Evolutionary conservation across 2,329 filamentous ascomycete species (phyloP), one percentile per base, ranked within the genome.

Genomic region (Stachybotrys chartarum): DNA sequence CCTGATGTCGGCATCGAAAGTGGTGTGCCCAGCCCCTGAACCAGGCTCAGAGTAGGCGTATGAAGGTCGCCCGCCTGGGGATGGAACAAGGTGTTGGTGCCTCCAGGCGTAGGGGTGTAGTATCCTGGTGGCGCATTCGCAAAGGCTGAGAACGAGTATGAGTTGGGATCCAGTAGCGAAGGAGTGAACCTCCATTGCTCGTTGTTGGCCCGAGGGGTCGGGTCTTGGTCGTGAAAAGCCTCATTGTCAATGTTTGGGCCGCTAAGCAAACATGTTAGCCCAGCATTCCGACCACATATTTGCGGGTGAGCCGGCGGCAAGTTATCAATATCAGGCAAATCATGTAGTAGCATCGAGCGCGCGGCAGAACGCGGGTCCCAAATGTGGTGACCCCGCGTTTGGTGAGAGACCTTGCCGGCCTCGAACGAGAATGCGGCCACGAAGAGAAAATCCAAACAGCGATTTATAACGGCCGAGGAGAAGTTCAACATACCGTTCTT

Each of bases 161-260:
- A 88, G 69, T 87, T 91, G 17, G 91, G 85, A 67, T 97, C 93
- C 67, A 97, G 81, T 56, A 96, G 78, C 24, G 91, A 94, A 5
- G 92, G 91, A 3, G 92, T 96, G 66, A 96, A 91, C 61, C 88
- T 83, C 86, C 92, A 94, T 63, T 82, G 85, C 63, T 97, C 91
- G 65, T 88, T 85, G 47, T 87, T 82, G 17, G 86, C 88, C 68
- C 88, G 84, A 6, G 91, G 90, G 4, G 90, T 96, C 18, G 89
- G 87, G 66, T 96, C 91, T 65, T 88, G 83, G 71, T 94, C 88
- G 69, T 75, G 73, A 63, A 82, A 84, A 44, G 61, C 61, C 57
- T 68, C 66, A 56, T 65, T 61, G 45, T 58, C 59, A 31, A 68
- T 56, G 51, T 57, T 58, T 46, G 55, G 55, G 51, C 65, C 69